phyloP scores from a whole-genome alignment of 1,284 basidiomycete species.

The Melampsora americana region DNA sequence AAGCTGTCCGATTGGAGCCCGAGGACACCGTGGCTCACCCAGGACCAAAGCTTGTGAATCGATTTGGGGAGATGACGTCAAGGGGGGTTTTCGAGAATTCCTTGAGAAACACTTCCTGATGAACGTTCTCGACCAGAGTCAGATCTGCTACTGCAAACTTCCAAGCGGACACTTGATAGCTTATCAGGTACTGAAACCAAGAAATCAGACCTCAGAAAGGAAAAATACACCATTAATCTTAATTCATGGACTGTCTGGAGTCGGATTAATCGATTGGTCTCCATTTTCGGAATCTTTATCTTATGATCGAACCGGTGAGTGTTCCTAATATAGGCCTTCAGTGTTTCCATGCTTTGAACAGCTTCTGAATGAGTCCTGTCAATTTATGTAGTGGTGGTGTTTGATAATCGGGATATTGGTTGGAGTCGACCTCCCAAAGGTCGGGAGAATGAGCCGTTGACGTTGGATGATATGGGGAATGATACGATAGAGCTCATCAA shows the following conservation, averaged over 20 bases:
- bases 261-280: slow-evolving; percentile 1
- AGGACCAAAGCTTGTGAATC: too few relatives aligned
- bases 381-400: not conserved
- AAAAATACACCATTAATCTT: not conserved
- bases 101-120: too few relatives aligned
- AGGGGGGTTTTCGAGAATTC: too few relatives aligned
- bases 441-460: not conserved
- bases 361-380: not conserved
- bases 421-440: not conserved
- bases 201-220: not conserved
- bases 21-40: too few relatives aligned
- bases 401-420: slow-evolving; percentile 5
- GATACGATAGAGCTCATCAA: not conserved
- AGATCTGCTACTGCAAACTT: not conserved
- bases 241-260: not conserved
- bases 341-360: not conserved
- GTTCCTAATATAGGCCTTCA: not conserved
- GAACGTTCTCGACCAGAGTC: too few relatives aligned
- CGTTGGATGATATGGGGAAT: not conserved
- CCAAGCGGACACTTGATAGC: not conserved
- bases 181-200: not conserved
- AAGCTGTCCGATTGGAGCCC: too few relatives aligned
- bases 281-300: not conserved
- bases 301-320: not conserved
- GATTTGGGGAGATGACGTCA: too few relatives aligned